phyloP scores from a whole-genome alignment of 2,329 filamentous ascomycete genomes.

The Fusarium incarnatum region DNA sequence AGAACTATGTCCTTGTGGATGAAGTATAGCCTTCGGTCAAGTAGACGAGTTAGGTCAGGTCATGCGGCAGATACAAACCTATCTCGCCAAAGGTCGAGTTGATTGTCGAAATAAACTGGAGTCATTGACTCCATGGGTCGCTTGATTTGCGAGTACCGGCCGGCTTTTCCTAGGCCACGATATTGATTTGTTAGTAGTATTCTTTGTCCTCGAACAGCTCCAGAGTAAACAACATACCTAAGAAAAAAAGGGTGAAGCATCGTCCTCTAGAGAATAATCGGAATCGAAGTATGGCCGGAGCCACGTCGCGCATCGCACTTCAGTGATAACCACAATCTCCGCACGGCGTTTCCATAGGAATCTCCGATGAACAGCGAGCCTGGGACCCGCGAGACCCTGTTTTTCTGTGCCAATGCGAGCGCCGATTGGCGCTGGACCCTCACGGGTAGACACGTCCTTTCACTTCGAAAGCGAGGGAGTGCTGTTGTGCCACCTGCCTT shows the following conservation, averaged over 20 bases:
- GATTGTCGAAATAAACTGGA: background rate
- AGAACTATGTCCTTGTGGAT: background rate
- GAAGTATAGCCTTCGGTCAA: constrained; percentile 22
- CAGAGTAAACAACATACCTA: background rate
- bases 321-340: constrained; percentile 88
- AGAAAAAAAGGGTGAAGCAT: constrained; percentile 54
- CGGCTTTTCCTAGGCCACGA: constrained; percentile 8
- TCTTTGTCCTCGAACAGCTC: background rate
- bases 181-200: constrained; percentile 11
- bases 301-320: constrained; percentile 90
- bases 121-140: background rate
- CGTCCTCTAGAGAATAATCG: constrained; percentile 83
- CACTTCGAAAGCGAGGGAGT: constrained; percentile 57
- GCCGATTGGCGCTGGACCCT: constrained; percentile 81
- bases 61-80: background rate
- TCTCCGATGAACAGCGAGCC: constrained; percentile 43
- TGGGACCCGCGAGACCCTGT: constrained; percentile 58
- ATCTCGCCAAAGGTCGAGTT: background rate
- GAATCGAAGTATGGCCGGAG: constrained; percentile 73
- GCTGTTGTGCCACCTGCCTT: constrained; percentile 41
- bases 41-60: constrained; percentile 17
- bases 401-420: constrained; percentile 90
- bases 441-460: constrained; percentile 73
- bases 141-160: constrained; percentile 8
- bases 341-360: constrained; percentile 87